Base-by-base conservation (phyloP, 2,329 filamentous ascomycete species). In the Graphilbum sp. region DNA sequence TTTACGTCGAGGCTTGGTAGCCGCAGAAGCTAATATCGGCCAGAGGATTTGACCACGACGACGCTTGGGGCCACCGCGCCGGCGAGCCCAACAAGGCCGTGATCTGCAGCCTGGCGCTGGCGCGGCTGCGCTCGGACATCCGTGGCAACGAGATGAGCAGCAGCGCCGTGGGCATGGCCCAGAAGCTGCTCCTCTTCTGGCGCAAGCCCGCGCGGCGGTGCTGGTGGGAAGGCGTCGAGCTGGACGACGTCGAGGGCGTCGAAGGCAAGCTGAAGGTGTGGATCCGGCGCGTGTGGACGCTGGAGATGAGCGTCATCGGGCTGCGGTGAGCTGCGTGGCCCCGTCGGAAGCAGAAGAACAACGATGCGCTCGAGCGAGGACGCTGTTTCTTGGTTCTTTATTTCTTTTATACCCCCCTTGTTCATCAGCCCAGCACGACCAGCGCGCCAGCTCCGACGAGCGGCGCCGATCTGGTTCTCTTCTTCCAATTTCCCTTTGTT, bases 151-250 rank as follows among this genome's bases (percentile, higher is more conserved):
- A 79, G 42, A 70, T 75, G 61, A 65, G 82, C 37, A 76, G 70
- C 47, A 86, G 78, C 54, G 81, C 85, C 1, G 85, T 96, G 16
- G 88, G 88, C 37, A 98, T 98, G 90, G 90, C 90, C 12, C 90
- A 98, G 59, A 98, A 98, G 62, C 71, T 98, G 34, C 69, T 98
- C 13, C 69, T 98, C 4, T 98, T 98, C 65, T 98, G 90, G 90
- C 75, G 90, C 47, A 98, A 98, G 61, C 90, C 90, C 15, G 90
- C 90, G 13, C 69, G 90, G 43, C 73, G 90, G 56, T 98, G 90
- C 66, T 98, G 90, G 90, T 98, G 90, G 90, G 90, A 98, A 57
- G 90, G 90, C 19, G 81, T 98, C 29, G 87, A 96, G 56, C 67
- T 98, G 33, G 75, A 90, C 16, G 69, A 83, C 46, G 82, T 98